These are phyloP conservation scores for Epicoccum sorghinum DNA, from an alignment of 2,329 filamentous ascomycete species.

Conservation along the genomic window DNA sequence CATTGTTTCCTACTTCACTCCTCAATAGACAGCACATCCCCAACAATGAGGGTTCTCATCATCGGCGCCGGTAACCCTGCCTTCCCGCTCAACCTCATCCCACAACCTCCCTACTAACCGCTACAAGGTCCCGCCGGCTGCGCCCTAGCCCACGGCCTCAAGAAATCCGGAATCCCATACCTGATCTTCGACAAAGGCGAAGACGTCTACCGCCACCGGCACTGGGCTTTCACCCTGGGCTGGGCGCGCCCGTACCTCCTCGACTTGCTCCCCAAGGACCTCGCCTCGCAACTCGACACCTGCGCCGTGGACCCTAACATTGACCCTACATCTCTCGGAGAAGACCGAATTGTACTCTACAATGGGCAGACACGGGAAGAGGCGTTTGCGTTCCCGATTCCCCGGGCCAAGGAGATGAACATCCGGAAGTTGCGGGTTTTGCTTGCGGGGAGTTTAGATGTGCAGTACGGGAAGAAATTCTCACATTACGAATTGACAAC, in stretches of 20 bases:
- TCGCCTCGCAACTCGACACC: slow-evolving; percentile 31
- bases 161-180: slow-evolving; percentile 42
- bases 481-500: slow-evolving; percentile 19
- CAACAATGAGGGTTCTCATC: slow-evolving; percentile 29
- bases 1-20: background rate
- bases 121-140: slow-evolving; percentile 50
- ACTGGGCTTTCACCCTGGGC: slow-evolving; percentile 49
- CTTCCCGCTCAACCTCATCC: background rate
- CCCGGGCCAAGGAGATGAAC: slow-evolving; percentile 41
- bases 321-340: slow-evolving; percentile 32
- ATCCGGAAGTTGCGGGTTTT: slow-evolving; percentile 48
- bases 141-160: slow-evolving; percentile 50
- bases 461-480: slow-evolving; percentile 37
- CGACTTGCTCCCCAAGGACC: slow-evolving; percentile 36
- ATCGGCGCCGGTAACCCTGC: slow-evolving; percentile 30
- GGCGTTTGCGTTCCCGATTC: slow-evolving; percentile 44
- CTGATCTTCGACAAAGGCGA: slow-evolving; percentile 38
- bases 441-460: slow-evolving; percentile 43
- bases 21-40: slow-evolving; percentile 1
- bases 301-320: slow-evolving; percentile 44
- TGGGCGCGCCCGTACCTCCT: slow-evolving; percentile 43
- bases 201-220: slow-evolving; percentile 35
- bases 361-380: slow-evolving; percentile 45
- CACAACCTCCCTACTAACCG: too few relatives aligned
- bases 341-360: slow-evolving; percentile 42